A percentile compares a stretch with the other conserved stretches of the same genome.
Conservation (phyloP, 169 alveolate genomes). For the Plasmodium relictum region DNA sequence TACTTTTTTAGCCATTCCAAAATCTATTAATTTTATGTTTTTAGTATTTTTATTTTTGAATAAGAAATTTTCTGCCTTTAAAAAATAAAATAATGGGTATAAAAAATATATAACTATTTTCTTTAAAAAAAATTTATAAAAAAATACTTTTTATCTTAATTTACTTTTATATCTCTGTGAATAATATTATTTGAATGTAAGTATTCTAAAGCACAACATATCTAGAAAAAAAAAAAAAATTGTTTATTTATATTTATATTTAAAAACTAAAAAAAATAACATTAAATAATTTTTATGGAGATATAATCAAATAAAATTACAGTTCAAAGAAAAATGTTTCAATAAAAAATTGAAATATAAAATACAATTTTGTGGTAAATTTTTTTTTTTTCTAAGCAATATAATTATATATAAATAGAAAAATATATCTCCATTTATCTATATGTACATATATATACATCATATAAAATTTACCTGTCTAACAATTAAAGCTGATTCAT, state of each 20-base stretch:
- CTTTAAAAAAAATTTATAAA: not conserved
- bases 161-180: constrained; percentile 88
- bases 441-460: not conserved
- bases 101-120: not conserved
- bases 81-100: not conserved
- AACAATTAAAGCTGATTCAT: constrained; percentile 58
- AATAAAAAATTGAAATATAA: no score
- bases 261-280: not conserved
- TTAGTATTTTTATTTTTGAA: constrained; percentile 68
- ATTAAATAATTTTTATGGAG: no score
- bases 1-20: constrained; percentile 85
- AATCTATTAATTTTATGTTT: constrained; percentile 80
- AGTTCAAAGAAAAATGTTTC: no score
- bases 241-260: not conserved
- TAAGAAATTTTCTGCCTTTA: constrained; percentile 35
- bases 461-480: constrained; percentile 26
- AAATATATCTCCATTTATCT: not conserved
- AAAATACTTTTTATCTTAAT: not conserved
- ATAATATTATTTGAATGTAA: constrained; percentile 83
- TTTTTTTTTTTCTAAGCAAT: no score
- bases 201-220: constrained; percentile 83
- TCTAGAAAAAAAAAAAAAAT: constrained; percentile 74
- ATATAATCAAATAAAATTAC: no score
- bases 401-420: not conserved
- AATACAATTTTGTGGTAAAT: no score